Evolutionary conservation across 2,329 filamentous ascomycete genomes (phyloP).

Genomic region (Cladosporium sp.): DNA sequence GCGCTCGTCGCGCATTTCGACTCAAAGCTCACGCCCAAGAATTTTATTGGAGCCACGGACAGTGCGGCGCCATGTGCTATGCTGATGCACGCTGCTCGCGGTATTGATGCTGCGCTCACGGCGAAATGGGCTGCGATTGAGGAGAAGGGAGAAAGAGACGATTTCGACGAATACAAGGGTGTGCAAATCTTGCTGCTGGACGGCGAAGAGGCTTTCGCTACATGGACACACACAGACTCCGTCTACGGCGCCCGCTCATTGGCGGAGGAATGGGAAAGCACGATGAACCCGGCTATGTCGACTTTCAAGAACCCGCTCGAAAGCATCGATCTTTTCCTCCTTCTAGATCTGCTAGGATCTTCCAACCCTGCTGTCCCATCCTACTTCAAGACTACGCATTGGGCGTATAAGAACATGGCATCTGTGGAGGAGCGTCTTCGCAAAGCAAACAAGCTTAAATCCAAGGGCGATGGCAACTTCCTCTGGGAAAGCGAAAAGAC

Average conservation of each 20-base stretch:
- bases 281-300: constrained; percentile 66
- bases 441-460: constrained; percentile 61
- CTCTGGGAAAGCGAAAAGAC: constrained; percentile 60
- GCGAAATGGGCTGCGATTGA: constrained; percentile 76
- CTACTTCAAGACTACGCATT: constrained; percentile 86
- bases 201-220: constrained; percentile 85
- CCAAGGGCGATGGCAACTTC: constrained; percentile 58
- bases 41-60: constrained; percentile 91
- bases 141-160: constrained; percentile 41
- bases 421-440: constrained; percentile 70
- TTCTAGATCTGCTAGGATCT: constrained; percentile 83
- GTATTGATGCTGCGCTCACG: constrained; percentile 73
- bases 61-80: constrained; percentile 93
- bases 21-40: constrained; percentile 70
- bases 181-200: constrained; percentile 88
- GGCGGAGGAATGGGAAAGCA: constrained; percentile 74
- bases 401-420: constrained; percentile 80
- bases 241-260: constrained; percentile 78
- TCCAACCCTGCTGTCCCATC: constrained; percentile 68
- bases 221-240: constrained; percentile 77
- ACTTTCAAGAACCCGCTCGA: constrained; percentile 69
- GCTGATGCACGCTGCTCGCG: constrained; percentile 78
- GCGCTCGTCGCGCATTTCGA: constrained; percentile 95
- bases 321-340: constrained; percentile 80
- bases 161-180: constrained; percentile 60